Evolutionary conservation across 305 asterid genomes (phyloP), one percentile per base, ranked within the genome.

Genomic region (Solanum hybrid): DNA sequence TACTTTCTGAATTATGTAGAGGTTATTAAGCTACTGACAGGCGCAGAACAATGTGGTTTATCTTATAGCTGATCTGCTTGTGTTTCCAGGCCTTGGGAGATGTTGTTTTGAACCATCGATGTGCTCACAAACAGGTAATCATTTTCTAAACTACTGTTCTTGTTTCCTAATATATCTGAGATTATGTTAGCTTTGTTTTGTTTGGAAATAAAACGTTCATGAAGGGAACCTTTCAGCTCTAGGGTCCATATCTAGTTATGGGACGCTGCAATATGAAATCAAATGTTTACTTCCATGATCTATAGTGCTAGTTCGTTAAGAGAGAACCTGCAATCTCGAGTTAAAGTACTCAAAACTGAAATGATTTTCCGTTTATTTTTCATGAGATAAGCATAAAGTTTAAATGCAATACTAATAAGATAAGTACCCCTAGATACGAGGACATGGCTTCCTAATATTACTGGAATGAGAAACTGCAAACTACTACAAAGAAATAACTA

Each of bases 101-200:
- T 77, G 93, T 89, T 46, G 94, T 93, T 75, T 89, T 93, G 89
- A 93, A 93, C 76, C 94, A 93, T 91, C 91, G 94, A 51, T 93
- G 94, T 86, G 94, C 94, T 89, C 92, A 93, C 86, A 91, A 92
- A 42, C 94, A 92, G 94, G 94, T 92, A 82, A 60, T 27, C 88
- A 14, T 24, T 87, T 32, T 17, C 60, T 88, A 77, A 56, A 86
- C 72, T 42, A 35, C 40, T 29, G 27, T 56, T 31, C 73, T 31
- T 84, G 27, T 84, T 46, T 20, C 87, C 35, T 51, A 17, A 51
- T 46, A 84, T 51, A 56, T 51, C 87, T 17, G 71, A 51, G 87
- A 51, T 36, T 79, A 51, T 51, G 75, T 20, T 84, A 51, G 75
- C 42, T 51, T 20, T 31, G 73, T 20, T 31, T 51, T 84, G 87